A percentile compares a stretch with the other conserved stretches of the same genome.
These are phyloP conservation scores for Orobanche coerulescens DNA, from an alignment of 257 asterid species.

Conservation along the genomic window DNA sequence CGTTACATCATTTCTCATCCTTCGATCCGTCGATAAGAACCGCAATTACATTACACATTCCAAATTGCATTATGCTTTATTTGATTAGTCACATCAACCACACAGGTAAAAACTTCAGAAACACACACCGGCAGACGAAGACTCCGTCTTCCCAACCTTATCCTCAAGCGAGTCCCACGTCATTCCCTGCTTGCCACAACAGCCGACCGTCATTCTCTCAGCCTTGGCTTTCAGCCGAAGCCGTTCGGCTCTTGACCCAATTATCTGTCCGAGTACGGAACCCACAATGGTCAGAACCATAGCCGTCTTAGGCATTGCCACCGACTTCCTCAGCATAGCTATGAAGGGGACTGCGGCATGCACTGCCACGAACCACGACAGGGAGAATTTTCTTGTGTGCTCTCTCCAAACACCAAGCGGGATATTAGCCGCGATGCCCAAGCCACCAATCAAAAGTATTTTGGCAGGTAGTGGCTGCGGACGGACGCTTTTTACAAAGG, in stretches of 20 bases:
- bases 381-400: slow-evolving; percentile 56
- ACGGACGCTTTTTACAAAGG: slow-evolving; percentile 60
- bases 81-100: no score
- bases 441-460: slow-evolving; percentile 50
- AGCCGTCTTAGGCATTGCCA: slow-evolving; percentile 75
- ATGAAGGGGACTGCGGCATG: slow-evolving; percentile 89
- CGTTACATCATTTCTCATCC: no score
- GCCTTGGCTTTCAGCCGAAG: slow-evolving; percentile 49
- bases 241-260: slow-evolving; percentile 80
- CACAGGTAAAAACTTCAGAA: slow-evolving; percentile 38
- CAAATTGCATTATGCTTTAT: no score
- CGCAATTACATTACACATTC: no score
- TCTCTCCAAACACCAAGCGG: slow-evolving; percentile 84
- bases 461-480: slow-evolving; percentile 77
- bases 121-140: slow-evolving; percentile 47
- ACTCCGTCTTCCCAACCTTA: slow-evolving; percentile 25
- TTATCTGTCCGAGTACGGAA: slow-evolving; percentile 65
- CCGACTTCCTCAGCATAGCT: slow-evolving; percentile 85
- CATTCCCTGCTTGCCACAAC: slow-evolving; percentile 30
- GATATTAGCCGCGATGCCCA: slow-evolving; percentile 73
- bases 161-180: slow-evolving; percentile 33
- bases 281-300: slow-evolving; percentile 81
- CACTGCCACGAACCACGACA: slow-evolving; percentile 72
- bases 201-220: slow-evolving; percentile 30
- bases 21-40: no score